These are phyloP conservation scores for Desmodesmus armatus DNA, from an alignment of 139 green algal species.

Conservation along the genomic window DNA sequence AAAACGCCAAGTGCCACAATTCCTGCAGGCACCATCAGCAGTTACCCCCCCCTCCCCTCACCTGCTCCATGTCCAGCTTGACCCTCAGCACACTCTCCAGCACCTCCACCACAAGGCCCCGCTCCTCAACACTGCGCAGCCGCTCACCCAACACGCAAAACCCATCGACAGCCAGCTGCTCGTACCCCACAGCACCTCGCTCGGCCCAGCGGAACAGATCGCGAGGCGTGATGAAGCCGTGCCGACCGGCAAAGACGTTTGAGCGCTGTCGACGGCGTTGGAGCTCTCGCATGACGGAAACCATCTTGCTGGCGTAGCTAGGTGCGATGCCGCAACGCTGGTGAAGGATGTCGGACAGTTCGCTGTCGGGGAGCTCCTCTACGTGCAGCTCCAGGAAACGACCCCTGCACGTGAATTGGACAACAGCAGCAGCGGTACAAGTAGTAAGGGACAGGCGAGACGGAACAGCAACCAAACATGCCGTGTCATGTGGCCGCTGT, in stretches of 20 bases:
- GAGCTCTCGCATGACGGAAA: slow-evolving; percentile 93
- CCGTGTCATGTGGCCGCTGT: no score
- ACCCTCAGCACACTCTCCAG: slow-evolving; percentile 39
- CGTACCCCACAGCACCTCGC: slow-evolving; percentile 84
- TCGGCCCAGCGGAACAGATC: slow-evolving; percentile 96
- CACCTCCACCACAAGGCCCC: slow-evolving; percentile 78
- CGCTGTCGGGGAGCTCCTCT: slow-evolving; percentile 94
- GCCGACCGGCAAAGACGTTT: slow-evolving; percentile 92
- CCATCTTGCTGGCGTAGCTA: slow-evolving; percentile 90
- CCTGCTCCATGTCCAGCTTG: slow-evolving; percentile 77
- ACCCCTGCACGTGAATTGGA: no score
- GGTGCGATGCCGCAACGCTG: slow-evolving; percentile 75
- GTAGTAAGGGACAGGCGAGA: no score
- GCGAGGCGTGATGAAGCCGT: slow-evolving; percentile 97
- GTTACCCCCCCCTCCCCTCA: neutral
- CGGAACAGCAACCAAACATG: no score
- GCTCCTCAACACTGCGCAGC: slow-evolving; percentile 81
- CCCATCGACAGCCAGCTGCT: slow-evolving; percentile 91
- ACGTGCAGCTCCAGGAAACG: slow-evolving; percentile 99
- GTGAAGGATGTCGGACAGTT: slow-evolving; percentile 92
- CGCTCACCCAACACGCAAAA: slow-evolving; percentile 94
- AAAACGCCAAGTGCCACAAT: neutral
- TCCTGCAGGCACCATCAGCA: neutral
- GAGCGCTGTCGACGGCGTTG: slow-evolving; percentile 80
- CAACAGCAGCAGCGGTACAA: slow-evolving; percentile 79